phyloP scores from a whole-genome alignment of 495 filamentous ascomycete genomes.

The Tuber calosporum region DNA sequence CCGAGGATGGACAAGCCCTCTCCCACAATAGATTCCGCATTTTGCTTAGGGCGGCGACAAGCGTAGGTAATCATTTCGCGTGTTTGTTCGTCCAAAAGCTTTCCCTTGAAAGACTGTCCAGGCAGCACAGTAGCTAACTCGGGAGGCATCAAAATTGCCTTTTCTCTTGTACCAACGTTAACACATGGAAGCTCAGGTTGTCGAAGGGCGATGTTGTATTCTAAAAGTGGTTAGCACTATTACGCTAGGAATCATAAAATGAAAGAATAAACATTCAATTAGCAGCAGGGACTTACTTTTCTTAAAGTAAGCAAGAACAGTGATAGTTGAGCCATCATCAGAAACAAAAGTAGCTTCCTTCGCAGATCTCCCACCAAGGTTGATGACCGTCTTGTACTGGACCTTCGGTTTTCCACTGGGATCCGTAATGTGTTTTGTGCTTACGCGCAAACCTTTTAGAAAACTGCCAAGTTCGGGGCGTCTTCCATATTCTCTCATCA shows the following conservation, averaged over 20 bases:
- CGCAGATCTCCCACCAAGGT: conserved; percentile 20
- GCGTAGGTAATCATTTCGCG: conserved; percentile 33
- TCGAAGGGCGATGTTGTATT: conserved; percentile 45
- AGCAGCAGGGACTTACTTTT: conserved; percentile 43
- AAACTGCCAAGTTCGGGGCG: conserved; percentile 48
- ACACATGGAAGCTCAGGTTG: conserved; percentile 54
- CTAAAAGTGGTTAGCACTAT: conserved; percentile 39
- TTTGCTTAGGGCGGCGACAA: conserved; percentile 31
- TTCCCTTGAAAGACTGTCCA: conserved; percentile 30
- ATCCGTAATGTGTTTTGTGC: conserved; percentile 28
- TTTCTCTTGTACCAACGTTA: conserved; percentile 56
- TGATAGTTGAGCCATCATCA: conserved; percentile 40
- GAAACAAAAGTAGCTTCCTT: conserved; percentile 32
- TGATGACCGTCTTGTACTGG: conserved; percentile 40
- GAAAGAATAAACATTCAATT: not conserved
- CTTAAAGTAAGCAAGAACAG: conserved; percentile 51
- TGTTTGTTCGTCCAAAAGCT: conserved; percentile 40
- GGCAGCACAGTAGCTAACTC: conserved; percentile 33
- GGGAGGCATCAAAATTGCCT: conserved; percentile 51
- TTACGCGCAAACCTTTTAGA: conserved; percentile 39
- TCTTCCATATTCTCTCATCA: conserved; percentile 44
- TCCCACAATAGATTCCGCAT: conserved; percentile 35
- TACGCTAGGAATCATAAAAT: conserved; percentile 18
- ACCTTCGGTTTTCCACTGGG: conserved; percentile 30
- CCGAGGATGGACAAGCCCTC: conserved; percentile 38